phyloP scores from a whole-genome alignment of 305 asterid genomes.

The Fraxinus greggii region DNA sequence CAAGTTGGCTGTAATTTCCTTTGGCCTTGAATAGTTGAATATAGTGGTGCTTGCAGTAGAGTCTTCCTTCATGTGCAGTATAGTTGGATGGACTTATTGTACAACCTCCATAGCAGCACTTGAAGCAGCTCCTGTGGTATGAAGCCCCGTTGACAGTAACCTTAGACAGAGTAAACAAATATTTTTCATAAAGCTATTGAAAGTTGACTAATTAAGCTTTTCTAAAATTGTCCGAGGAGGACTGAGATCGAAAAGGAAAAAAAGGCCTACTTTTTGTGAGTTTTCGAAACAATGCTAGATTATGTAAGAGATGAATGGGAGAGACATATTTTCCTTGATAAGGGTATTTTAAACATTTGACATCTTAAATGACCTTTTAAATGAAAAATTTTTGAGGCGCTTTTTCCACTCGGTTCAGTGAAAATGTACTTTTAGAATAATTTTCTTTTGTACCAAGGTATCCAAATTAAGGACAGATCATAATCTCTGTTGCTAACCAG shows the following conservation, averaged over 20 bases:
- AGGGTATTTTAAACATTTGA: neutral
- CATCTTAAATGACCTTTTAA: neutral
- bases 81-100: slow-evolving; percentile 73
- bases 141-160: slow-evolving; percentile 56
- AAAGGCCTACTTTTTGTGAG: neutral
- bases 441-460: neutral
- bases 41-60: slow-evolving; percentile 62
- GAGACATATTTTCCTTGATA: neutral
- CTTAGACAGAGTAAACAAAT: slow-evolving; percentile 13
- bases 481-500: neutral
- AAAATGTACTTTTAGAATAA: neutral
- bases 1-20: slow-evolving; percentile 70
- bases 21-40: slow-evolving; percentile 47
- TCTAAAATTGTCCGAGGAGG: neutral
- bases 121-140: slow-evolving; percentile 78
- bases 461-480: neutral
- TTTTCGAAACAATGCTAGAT: neutral
- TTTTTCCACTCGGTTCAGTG: too few relatives aligned
- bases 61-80: slow-evolving; percentile 63
- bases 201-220: neutral
- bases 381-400: neutral
- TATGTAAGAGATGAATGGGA: neutral
- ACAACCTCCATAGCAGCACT: slow-evolving; percentile 76
- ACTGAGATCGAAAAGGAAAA: neutral
- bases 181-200: neutral